These are phyloP conservation scores for Hypoxylon sp. DNA, from an alignment of 2,329 filamentous ascomycete genomes.

Conservation along the genomic window DNA sequence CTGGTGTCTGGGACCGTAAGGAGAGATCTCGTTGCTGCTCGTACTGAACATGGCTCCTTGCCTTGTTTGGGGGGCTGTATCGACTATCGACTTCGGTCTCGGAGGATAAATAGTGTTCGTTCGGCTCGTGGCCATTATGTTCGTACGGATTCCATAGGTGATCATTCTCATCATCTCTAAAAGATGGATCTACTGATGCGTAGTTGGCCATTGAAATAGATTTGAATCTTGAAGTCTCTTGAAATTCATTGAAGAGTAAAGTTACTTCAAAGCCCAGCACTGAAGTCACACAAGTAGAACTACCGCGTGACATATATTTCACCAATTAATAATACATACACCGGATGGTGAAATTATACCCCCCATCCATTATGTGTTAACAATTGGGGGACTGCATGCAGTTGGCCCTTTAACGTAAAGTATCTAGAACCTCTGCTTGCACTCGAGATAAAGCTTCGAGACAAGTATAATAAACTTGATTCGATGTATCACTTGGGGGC, in stretches of 20 bases:
- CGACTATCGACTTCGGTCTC: not conserved
- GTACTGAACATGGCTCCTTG: not conserved
- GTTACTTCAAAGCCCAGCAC: not conserved
- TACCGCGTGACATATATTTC: not conserved
- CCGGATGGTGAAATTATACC: too few species aligned
- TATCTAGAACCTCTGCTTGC: not conserved
- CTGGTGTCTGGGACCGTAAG: not conserved
- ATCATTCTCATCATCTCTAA: not conserved
- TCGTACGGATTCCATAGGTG: not conserved
- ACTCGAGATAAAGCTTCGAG: not conserved
- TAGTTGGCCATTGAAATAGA: not conserved
- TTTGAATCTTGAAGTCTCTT: not conserved
- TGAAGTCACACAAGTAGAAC: not conserved
- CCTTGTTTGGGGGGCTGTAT: not conserved
- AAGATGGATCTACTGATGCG: not conserved
- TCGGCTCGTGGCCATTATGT: not conserved
- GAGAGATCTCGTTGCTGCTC: not conserved
- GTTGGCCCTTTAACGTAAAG: not conserved
- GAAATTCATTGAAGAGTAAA: not conserved
- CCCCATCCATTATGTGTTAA: not conserved
- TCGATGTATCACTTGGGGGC: not conserved
- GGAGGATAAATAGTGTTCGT: not conserved
- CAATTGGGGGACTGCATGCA: not conserved
- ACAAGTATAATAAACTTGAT: not conserved
- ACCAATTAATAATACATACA: not conserved